Evolutionary conservation across 805 yeast species (phyloP), one percentile per base, ranked within the genome.

Genomic region (Suhomyces canberraensis): DNA sequence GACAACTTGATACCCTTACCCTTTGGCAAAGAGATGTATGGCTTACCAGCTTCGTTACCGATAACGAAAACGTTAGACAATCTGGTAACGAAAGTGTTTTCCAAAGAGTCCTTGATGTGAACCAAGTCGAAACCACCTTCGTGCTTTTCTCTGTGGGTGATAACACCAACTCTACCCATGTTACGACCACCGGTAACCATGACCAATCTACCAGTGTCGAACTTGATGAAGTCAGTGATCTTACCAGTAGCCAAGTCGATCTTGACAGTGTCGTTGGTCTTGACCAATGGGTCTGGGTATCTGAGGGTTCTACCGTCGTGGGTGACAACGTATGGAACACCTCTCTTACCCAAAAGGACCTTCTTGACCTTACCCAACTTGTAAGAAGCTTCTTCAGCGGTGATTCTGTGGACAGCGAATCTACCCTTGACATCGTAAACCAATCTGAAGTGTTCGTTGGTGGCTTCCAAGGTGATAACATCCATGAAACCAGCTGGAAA

Each of bases 141-240:
- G 58, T 63, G 69, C 54, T 51, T 61, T 58, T 63, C 69, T 58
- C 66, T 61, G 65, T 63, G 67, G 44, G 58, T 54, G 50, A 63
- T 61, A 36, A 60, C 66, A 61, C 69, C 69, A 51, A 61, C 66
- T 55, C 69, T 56, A 51, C 69, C 69, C 67, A 62, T 54, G 58
- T 62, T 62, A 44, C 66, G 50, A 63, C 69, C 69, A 53, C 69
- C 69, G 36, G 69, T 63, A 47, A 61, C 69, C 69, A 63, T 63
- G 36, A 60, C 69, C 48, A 62, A 60, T 51, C 48, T 61, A 52
- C 69, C 69, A 37, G 65, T 57, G 46, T 62, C 69, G 50, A 62
- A 61, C 50, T 59, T 60, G 53, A 62, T 60, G 53, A 48, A 61
- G 45, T 63, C 69, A 37, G 49, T 31, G 31, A 44, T 42, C 49